Base-by-base conservation (phyloP, 2,329 filamentous ascomycete species). In the Colletotrichum abscissum region DNA sequence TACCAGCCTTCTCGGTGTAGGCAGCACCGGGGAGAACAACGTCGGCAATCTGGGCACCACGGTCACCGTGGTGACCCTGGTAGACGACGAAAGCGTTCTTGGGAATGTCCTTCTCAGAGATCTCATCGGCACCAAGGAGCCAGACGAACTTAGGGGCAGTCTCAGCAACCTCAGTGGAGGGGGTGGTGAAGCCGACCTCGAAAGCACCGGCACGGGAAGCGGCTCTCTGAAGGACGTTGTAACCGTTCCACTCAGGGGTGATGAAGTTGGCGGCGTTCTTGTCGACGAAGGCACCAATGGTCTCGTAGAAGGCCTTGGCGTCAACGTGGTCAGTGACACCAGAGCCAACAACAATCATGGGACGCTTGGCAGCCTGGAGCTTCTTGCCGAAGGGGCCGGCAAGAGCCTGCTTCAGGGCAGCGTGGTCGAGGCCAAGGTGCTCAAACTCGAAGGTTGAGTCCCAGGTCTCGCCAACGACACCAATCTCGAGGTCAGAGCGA, bases 31-130 rank as follows among this genome's bases (percentile, higher is more conserved):
- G 97, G 24, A 99, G 93, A 77, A 99, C 90, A 71, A 99, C 91
- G 80, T 99, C 96, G 62, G 97, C 97, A 74, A 98, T 91, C 84
- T 97, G 93, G 68, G 97, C 97, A 76, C 96, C 97, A 66, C 91
- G 91, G 86, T 99, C 97, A 84, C 97, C 97, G 84, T 99, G 97
- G 84, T 99, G 97, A 76, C 97, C 97, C 85, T 99, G 97, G 88
- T 99, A 99, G 79, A 99, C 91, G 75, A 99, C 92, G 81, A 98
- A 99, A 14, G 97, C 95, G 77, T 97, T 94, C 88, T 97, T 97
- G 79, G 97, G 97, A 71, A 99, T 94, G 78, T 98, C 95, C 72
- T 91, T 89, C 77, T 94, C 91, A 76, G 89, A 89, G 81, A 98
- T 89, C 86, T 99, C 97, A 82, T 99, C 97, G 33, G 97, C 97